Evolutionary conservation across 1,139 yeast species (phyloP).

Genomic region (Candida neerlandica): DNA sequence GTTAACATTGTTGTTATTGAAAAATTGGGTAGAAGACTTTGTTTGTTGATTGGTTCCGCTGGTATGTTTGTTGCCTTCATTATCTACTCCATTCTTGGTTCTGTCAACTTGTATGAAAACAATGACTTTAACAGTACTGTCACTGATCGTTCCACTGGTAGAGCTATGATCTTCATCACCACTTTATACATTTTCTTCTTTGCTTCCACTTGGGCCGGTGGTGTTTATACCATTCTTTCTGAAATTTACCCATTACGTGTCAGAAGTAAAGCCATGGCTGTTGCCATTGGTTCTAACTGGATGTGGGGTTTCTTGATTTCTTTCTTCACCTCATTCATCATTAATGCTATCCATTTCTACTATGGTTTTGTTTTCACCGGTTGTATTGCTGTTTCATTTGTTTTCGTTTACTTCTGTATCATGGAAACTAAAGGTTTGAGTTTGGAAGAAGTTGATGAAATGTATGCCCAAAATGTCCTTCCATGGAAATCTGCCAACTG

Average conservation of each 20-base stretch:
- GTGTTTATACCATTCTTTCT: slow-evolving; percentile 74
- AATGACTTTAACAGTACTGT: slow-evolving; percentile 31
- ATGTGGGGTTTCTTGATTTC: slow-evolving; percentile 76
- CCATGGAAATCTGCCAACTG: slow-evolving; percentile 51
- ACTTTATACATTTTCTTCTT: slow-evolving; percentile 79
- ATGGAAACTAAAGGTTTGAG: slow-evolving; percentile 69
- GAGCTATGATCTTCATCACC: slow-evolving; percentile 73
- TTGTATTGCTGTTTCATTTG: slow-evolving; percentile 57
- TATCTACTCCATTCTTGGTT: slow-evolving; percentile 61
- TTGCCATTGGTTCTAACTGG: slow-evolving; percentile 80
- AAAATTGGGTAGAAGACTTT: slow-evolving; percentile 68
- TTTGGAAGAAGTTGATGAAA: slow-evolving; percentile 68
- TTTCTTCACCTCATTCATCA: slow-evolving; percentile 71
- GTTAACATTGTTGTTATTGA: slow-evolving; percentile 67
- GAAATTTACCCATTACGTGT: slow-evolving; percentile 80
- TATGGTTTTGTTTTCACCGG: slow-evolving; percentile 80
- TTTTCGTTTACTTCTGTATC: slow-evolving; percentile 58
- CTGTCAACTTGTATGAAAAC: slow-evolving; percentile 58
- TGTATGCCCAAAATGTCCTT: slow-evolving; percentile 49
- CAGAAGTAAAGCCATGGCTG: slow-evolving; percentile 76
- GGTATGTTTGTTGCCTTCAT: slow-evolving; percentile 59
- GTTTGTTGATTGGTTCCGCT: slow-evolving; percentile 53
- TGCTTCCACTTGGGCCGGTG: slow-evolving; percentile 87
- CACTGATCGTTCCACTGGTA: slow-evolving; percentile 47
- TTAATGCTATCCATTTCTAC: slow-evolving; percentile 44